Base-by-base conservation (phyloP, 106 monocot genomes). In the Dendrobium huoshanense region DNA sequence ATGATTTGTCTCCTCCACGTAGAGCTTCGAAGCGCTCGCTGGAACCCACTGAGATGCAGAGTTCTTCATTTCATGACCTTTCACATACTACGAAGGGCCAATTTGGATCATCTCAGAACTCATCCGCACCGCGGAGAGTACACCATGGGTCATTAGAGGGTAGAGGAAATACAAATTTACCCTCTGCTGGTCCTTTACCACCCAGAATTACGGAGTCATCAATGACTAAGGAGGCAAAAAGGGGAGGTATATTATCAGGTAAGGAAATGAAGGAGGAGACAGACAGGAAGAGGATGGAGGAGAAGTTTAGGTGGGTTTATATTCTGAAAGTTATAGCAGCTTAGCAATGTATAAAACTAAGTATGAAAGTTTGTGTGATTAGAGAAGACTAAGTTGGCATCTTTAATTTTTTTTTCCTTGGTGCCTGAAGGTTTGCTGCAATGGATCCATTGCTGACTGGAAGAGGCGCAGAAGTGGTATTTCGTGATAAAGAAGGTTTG, bases 381-480 rank as follows among this genome's bases (percentile, higher is more conserved):
- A 70, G 33, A 70, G 37, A 29, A 16, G 33, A 5, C 33, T 70
- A 13, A 3, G 70, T 33, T 70, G 10, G 15, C 29, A 70, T 70
- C 2, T 70, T 29, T 37, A 37, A 15, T 37, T 37, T 25, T 68
- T 70, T 7, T 61, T n/a, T n/a, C 61, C 17, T 75, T 41, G 78
- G 19, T 79, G 31, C 31, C 70, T 80, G 44, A 54, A 94, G 94
- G 79, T 88, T 92, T 87, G 85, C 85, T 77, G 45, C 88, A 19
- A 82, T 89, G 78, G 90, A 92, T 82, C 85, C 94, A 29, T 82
- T 80, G 31, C 19, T 87, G 64, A 82, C 77, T 55, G 89, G 91
- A 20, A 91, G 56, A 88, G 91, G 84, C 64, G 89, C 94, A 74
- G 87, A 91, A 76, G 78, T 85, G 47, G 89, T 92, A n/a, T 92